Conservation (phyloP, 176 grass and related monocot genomes). For the Dactylis glomerata region DNA sequence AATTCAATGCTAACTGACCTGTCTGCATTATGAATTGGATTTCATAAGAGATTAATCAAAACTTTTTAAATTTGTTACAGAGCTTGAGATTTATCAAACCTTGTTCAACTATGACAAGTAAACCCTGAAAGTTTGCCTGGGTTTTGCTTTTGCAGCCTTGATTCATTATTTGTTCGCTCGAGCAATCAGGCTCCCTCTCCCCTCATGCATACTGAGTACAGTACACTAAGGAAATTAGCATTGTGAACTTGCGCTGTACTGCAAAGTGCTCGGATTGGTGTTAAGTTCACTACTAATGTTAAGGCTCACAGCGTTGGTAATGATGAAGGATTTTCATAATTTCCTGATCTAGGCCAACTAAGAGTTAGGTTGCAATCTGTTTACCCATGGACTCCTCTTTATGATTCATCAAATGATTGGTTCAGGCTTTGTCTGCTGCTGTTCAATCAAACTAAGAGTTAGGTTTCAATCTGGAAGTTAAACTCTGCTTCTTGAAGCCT, state of each 20-base stretch:
- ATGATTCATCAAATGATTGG: background rate
- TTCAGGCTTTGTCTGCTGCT: background rate
- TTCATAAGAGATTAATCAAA: background rate
- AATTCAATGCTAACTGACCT: background rate
- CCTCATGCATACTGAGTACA: background rate
- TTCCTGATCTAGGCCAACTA: background rate
- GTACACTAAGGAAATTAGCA: background rate
- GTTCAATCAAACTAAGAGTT: background rate
- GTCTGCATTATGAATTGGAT: background rate
- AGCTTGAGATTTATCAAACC: background rate
- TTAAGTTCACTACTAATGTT: background rate
- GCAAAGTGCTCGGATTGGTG: background rate
- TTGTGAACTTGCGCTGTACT: background rate
- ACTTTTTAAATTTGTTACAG: background rate
- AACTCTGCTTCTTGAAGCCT: background rate
- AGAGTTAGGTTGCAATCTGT: background rate
- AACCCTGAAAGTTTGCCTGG: background rate
- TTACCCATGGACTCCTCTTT: background rate
- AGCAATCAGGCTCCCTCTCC: background rate
- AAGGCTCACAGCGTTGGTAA: background rate
- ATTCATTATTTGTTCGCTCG: background rate
- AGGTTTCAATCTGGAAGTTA: background rate
- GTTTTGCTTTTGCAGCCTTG: background rate
- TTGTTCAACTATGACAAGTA: background rate
- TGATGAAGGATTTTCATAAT: background rate